A percentile compares a stretch with the other conserved stretches of the same genome.
phyloP scores from a whole-genome alignment of 192 early-diverging fungal genomes.

The Coemansia sp. region DNA sequence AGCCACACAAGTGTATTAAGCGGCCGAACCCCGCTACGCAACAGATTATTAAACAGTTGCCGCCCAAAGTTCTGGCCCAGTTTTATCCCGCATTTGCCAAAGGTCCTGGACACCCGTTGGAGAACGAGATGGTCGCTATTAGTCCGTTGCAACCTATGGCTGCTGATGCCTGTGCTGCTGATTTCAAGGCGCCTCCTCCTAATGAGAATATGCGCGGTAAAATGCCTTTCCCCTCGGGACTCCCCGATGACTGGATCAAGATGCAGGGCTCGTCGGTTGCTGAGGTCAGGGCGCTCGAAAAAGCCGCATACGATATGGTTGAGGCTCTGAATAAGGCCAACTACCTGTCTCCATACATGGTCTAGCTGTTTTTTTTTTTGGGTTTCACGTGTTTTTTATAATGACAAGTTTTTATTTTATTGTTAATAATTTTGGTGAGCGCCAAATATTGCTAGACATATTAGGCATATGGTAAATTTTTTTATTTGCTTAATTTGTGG shows the following conservation, averaged over 20 bases:
- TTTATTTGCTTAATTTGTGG: not conserved
- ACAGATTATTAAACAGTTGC: constrained; percentile 40
- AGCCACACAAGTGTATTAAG: constrained; percentile 25
- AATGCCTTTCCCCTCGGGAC: constrained; percentile 27
- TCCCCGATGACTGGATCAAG: constrained; percentile 39
- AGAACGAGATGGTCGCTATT: constrained; percentile 33
- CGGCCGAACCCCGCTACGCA: constrained; percentile 20
- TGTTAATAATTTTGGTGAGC: not conserved
- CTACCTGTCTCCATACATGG: constrained; percentile 49
- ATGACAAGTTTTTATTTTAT: constrained; percentile 3
- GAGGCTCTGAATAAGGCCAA: constrained; percentile 37
- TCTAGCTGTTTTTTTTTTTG: constrained; percentile 10
- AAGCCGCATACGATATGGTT: constrained; percentile 25
- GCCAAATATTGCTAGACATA: not conserved
- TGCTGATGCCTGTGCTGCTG: constrained; percentile 17
- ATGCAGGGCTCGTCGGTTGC: constrained; percentile 38
- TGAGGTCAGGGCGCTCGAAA: constrained; percentile 32
- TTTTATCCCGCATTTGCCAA: constrained; percentile 46
- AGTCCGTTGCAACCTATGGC: constrained; percentile 33
- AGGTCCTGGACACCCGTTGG: constrained; percentile 22
- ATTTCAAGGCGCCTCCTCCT: constrained; percentile 21
- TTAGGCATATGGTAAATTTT: not conserved
- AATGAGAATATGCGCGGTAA: constrained; percentile 45
- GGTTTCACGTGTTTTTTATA: not conserved
- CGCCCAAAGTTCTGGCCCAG: constrained; percentile 21